Evolutionary conservation across 164 flowering plant genomes (phyloP).

Genomic region (Annona squamosa): DNA sequence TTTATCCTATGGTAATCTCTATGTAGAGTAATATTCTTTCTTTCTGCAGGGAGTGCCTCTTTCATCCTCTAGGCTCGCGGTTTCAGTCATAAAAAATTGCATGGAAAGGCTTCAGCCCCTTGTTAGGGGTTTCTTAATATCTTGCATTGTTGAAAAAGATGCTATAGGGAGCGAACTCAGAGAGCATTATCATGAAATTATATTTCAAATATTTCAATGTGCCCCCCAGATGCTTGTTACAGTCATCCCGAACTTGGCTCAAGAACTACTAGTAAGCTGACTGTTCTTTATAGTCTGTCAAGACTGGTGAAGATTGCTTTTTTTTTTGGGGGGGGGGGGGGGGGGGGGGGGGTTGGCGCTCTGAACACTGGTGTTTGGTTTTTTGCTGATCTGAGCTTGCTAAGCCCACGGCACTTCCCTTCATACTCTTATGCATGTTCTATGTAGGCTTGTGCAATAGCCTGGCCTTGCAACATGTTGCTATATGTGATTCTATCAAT

Average conservation of each 20-base stretch:
- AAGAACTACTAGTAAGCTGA: conserved; percentile 62
- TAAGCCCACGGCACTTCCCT: not conserved
- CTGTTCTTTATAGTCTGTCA: not conserved
- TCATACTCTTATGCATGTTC: not conserved
- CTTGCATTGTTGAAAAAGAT: conserved; percentile 67
- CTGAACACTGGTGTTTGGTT: not conserved
- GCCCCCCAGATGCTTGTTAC: conserved; percentile 80
- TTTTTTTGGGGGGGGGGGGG: no score
- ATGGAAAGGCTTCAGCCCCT: conserved; percentile 53
- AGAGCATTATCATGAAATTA: conserved; percentile 77
- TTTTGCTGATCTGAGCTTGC: not conserved
- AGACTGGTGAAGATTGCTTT: no score
- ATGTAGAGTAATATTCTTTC: not conserved
- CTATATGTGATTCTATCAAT: no score
- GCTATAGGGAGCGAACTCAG: conserved; percentile 47
- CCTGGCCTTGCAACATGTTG: no score
- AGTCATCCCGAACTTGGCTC: conserved; percentile 69
- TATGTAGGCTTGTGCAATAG: no score
- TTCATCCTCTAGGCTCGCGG: conserved; percentile 65
- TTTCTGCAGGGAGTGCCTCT: conserved; percentile 42
- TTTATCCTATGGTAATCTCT: not conserved
- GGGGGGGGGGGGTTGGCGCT: no score
- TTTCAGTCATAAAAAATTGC: conserved; percentile 51
- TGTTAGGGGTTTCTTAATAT: conserved; percentile 54
- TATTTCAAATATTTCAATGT: conserved; percentile 55